Evolutionary conservation across 2,329 filamentous ascomycete genomes (phyloP), one percentile per base, ranked within the genome.

Genomic region (Penicillium sp.): DNA sequence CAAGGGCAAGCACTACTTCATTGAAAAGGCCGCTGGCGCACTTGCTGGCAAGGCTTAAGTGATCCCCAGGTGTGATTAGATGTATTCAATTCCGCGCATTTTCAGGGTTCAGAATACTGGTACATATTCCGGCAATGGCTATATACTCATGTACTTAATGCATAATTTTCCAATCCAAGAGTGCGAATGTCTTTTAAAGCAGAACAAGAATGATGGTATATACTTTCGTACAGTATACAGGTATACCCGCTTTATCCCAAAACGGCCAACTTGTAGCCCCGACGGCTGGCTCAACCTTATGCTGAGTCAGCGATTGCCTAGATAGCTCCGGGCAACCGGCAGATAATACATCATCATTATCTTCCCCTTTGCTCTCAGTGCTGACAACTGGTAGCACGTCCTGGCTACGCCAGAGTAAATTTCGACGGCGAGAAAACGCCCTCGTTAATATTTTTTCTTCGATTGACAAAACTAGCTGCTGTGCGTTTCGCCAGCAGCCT

Each of bases 1-100:
- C 55, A 80, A 80, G 66, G 75, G 76, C 11, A 68, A 72, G 50
- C 76, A 79, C 54, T 79, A 74, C 50, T 65, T 79, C 15, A 53
- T 72, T 23, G 59, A 64, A 9, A 72, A 68, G 56, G 69, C 69
- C 11, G 25, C 53, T 11, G 23, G 21, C 4, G 33, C 36, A 6
- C 16, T 67, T 16, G 50, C 51, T 19, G 63, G 64, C n/a, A 64
- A 60, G 36, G 49, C 51, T 29, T 66, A 60, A 29, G 36, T 15
- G n/a, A 21, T 34, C 15, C 3, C 29, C 11, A n/a, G 9, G 7
- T 5, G 7, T 33, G 45, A 13, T 27, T 27, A 33, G 15, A 13
- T 21, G 15, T 39, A 38, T 25, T 21, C 13, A 36, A 13, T 40
- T 48, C 5, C 10, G n/a, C 27, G 25, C 25, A 23, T 38, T 33